These are phyloP conservation scores for Sporobolus alterniflorus DNA, from an alignment of 202 grass and related monocot genomes.

Conservation along the genomic window DNA sequence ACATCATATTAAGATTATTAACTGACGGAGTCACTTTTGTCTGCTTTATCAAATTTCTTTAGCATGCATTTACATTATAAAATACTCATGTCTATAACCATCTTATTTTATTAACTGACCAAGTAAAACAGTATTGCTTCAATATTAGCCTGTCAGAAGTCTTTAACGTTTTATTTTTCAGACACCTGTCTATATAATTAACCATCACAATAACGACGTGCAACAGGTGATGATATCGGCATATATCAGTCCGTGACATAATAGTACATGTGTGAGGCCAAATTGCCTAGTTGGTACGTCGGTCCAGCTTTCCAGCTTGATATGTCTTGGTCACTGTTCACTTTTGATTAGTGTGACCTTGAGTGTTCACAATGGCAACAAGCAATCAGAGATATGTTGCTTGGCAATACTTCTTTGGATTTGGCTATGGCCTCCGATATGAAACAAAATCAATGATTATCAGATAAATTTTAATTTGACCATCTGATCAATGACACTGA, in stretches of 20 bases:
- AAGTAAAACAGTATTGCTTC: too few relatives aligned
- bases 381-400: slow-evolving; percentile 46
- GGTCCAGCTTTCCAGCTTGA: slow-evolving; percentile 15
- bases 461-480: neutral
- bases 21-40: neutral
- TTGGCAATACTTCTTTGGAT: neutral
- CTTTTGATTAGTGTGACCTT: slow-evolving; percentile 44
- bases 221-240: slow-evolving; percentile 3
- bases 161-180: too few relatives aligned
- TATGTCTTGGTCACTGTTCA: slow-evolving; percentile 17
- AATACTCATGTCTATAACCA: too few relatives aligned
- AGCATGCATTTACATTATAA: neutral
- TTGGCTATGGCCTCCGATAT: neutral
- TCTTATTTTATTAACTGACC: too few relatives aligned
- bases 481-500: neutral
- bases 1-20: neutral
- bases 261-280: slow-evolving; percentile 7
- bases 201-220: neutral
- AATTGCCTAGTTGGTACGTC: slow-evolving; percentile 30
- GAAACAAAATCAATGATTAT: neutral
- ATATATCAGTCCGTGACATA: slow-evolving; percentile 23
- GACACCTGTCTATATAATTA: too few relatives aligned
- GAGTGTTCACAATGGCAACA: slow-evolving; percentile 69
- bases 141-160: too few relatives aligned
- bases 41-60: neutral